Evolutionary conservation across 2,329 filamentous ascomycete genomes (phyloP).

Genomic region (Colletotrichum eremochloae): DNA sequence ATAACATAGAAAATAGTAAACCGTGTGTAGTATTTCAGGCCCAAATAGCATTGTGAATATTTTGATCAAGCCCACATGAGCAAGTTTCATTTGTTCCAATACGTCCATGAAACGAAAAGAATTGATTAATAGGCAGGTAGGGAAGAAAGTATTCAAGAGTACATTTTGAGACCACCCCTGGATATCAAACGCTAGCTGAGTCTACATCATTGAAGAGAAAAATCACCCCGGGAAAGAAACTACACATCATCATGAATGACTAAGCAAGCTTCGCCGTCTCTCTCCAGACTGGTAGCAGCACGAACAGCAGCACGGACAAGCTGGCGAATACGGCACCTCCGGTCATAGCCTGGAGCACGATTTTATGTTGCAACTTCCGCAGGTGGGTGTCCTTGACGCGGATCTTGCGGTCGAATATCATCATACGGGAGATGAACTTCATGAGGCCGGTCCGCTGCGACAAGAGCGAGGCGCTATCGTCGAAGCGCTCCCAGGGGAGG

Average conservation of each 20-base stretch:
- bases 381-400: constrained; percentile 59
- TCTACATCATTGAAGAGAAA: too few relatives aligned
- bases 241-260: too few relatives aligned
- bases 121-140: background rate
- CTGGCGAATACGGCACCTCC: constrained; percentile 55
- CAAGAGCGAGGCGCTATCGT: constrained; percentile 50
- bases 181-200: constrained; percentile 12
- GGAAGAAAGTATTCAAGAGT: too few relatives aligned
- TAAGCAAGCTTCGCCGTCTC: constrained; percentile 45
- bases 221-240: too few relatives aligned
- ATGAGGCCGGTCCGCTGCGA: constrained; percentile 47
- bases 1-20: too few relatives aligned
- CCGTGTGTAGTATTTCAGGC: too few relatives aligned
- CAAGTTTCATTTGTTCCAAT: background rate
- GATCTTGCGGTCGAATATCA: constrained; percentile 63
- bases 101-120: background rate
- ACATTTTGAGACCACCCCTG: background rate
- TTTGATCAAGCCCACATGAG: background rate
- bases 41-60: fast-evolving
- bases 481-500: constrained; percentile 62
- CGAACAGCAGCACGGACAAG: constrained; percentile 55
- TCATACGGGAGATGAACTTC: constrained; percentile 53
- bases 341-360: constrained; percentile 57
- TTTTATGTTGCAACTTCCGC: constrained; percentile 58
- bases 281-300: constrained; percentile 60